Base-by-base conservation (phyloP, 257 asterid genomes). In the Solanum corneliomulleri region DNA sequence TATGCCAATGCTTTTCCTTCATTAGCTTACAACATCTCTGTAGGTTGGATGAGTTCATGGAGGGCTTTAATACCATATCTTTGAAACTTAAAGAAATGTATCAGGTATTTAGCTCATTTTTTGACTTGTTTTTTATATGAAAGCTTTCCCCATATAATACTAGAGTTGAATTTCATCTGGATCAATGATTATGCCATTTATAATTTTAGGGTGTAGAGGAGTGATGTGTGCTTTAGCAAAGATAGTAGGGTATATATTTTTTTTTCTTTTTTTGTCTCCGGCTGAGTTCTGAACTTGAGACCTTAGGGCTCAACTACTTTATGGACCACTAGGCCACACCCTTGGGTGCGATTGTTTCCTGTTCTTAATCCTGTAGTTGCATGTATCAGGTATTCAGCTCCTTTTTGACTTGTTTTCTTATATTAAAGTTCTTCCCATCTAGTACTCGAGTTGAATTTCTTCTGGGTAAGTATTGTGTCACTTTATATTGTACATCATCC, bases 21-120 rank as follows among this genome's bases (percentile, higher is more conserved):
- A 49, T 49, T 49, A 81, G 85, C 45, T 49, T 31, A 81, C 31
- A 31, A 49, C 70, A 81, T 81, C 41, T 81, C 31, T 81, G 16
- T 95, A 97, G 99, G 95, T 92, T 95, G 84, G 99, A 97, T 83
- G 99, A 97, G 91, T 96, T 97, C 89, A 95, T 97, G 99, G 98
- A 93, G 68, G 99, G 99, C 78, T 97, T 97, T 80, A 97, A 94
- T 92, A 92, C 95, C 62, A 96, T 97, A 47, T 97, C 99, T 11
- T 90, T 97, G 94, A 97, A 97, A 90, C 92, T 97, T 88, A 97
- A 97, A 92, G 99, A 96, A 88, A 97, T 97, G 99, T 97, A 96
- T 92, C 99, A 97, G 99, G 99, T 97, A 88, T 74, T 49, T 33
- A 62, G 56, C 21, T 60, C 25, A 77, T 70, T 84, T 68, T 68